Evolutionary conservation across 1,139 yeast species (phyloP).

Genomic region (Suhomyces choctaworum): DNA sequence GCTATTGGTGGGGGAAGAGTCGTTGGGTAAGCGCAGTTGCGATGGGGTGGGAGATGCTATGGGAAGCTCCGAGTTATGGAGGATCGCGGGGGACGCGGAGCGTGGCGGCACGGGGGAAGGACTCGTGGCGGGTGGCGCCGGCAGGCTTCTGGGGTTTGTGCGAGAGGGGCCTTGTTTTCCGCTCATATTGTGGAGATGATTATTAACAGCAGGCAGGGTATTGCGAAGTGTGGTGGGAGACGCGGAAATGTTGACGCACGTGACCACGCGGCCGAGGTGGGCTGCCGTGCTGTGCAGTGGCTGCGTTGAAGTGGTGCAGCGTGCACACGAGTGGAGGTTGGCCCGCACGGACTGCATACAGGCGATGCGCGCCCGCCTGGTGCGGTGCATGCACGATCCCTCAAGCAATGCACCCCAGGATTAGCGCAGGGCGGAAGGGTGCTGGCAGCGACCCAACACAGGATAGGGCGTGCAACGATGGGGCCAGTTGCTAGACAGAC

Average conservation of each 20-base stretch:
- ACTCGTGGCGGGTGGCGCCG: background rate
- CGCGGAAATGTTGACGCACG: background rate
- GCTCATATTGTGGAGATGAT: background rate
- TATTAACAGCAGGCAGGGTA: background rate
- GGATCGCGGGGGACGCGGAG: constrained; percentile 4
- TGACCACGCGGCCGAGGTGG: no score
- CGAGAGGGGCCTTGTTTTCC: background rate
- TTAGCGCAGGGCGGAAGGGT: no score
- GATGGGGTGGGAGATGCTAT: constrained; percentile 6
- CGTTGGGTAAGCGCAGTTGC: constrained; percentile 4
- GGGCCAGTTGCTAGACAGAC: no score
- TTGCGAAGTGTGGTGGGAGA: background rate
- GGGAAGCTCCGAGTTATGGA: constrained; percentile 3
- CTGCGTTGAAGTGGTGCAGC: no score
- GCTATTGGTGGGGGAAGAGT: constrained; percentile 5
- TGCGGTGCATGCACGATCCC: no score
- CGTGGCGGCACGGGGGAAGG: background rate
- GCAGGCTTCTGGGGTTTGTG: background rate
- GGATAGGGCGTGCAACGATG: no score
- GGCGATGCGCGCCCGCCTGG: no score
- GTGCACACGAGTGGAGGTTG: no score
- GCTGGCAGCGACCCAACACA: no score
- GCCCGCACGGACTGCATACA: no score
- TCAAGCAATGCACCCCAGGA: no score
- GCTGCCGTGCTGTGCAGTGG: no score